Evolutionary conservation across 2,329 filamentous ascomycete species (phyloP).

Genomic region (Penicillium digitatum): DNA sequence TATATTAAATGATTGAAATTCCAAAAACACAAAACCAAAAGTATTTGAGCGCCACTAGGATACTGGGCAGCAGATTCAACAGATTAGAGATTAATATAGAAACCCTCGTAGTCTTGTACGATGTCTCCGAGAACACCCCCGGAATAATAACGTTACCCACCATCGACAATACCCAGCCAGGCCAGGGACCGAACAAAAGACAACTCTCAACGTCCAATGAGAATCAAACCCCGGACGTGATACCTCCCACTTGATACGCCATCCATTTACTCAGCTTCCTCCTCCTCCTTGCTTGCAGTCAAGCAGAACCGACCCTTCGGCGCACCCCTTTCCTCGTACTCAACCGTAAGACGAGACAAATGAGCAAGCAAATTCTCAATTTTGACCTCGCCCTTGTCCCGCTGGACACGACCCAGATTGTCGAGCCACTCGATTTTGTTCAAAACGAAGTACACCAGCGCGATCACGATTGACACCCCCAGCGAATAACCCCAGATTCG

Average conservation of each 20-base stretch:
- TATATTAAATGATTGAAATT: not conserved
- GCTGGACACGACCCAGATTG: constrained; percentile 47
- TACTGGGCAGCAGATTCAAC: not conserved
- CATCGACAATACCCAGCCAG: not conserved
- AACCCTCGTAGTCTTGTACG: not conserved
- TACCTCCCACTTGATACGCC: not conserved
- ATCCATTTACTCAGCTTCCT: constrained; percentile 39
- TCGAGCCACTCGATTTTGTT: constrained; percentile 45
- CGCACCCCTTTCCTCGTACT: constrained; percentile 48
- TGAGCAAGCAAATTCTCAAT: constrained; percentile 51
- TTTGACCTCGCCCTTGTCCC: constrained; percentile 47
- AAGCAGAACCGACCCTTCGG: constrained; percentile 43
- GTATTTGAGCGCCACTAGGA: not conserved
- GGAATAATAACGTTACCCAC: not conserved
- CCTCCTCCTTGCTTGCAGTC: constrained; percentile 43
- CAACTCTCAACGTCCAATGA: not conserved
- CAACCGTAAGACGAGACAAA: constrained; percentile 47
- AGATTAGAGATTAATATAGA: constrained; percentile 1
- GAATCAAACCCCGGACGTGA: not conserved
- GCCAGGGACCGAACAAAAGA: not conserved
- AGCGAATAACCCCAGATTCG: constrained; percentile 51
- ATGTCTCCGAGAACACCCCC: not conserved
- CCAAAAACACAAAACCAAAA: not conserved
- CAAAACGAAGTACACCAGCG: constrained; percentile 49
- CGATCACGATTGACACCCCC: constrained; percentile 50